Evolutionary conservation across 2,329 filamentous ascomycete species (phyloP).

Genomic region (Fusarium sp.): DNA sequence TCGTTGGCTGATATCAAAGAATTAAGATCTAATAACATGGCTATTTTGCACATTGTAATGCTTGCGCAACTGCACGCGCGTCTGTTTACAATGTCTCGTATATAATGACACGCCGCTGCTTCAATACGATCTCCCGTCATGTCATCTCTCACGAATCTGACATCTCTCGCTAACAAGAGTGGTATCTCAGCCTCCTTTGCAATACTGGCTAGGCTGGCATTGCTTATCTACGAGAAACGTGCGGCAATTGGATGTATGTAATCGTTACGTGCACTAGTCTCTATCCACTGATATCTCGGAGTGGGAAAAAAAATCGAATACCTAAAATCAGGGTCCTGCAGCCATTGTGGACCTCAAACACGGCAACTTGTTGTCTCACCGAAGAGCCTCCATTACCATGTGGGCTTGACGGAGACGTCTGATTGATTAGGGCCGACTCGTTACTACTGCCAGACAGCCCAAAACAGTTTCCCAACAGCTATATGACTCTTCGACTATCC

Average conservation of each 20-base stretch:
- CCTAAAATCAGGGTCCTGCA: constrained; percentile 41
- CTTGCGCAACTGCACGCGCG: not conserved
- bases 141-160: constrained; percentile 6
- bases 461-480: constrained; percentile 27
- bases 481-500: constrained; percentile 39
- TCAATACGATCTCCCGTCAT: not conserved
- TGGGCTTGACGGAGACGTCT: constrained; percentile 38
- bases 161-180: not conserved
- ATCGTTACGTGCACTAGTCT: constrained; percentile 41
- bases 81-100: not conserved
- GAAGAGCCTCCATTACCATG: constrained; percentile 48
- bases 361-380: constrained; percentile 38
- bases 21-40: not conserved
- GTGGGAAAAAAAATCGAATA: constrained; percentile 13
- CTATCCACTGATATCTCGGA: constrained; percentile 35
- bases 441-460: constrained; percentile 19
- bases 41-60: not conserved
- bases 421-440: constrained; percentile 41
- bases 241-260: constrained; percentile 41
- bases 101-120: not conserved
- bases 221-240: constrained; percentile 29
- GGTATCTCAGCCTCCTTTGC: constrained; percentile 9
- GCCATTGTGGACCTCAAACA: constrained; percentile 32
- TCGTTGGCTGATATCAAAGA: not conserved
- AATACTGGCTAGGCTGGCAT: too few species aligned